A percentile compares a stretch with the other conserved stretches of the same genome.
phyloP scores from a whole-genome alignment of 2,329 filamentous ascomycete species.

The Domatiomyces globalis region DNA sequence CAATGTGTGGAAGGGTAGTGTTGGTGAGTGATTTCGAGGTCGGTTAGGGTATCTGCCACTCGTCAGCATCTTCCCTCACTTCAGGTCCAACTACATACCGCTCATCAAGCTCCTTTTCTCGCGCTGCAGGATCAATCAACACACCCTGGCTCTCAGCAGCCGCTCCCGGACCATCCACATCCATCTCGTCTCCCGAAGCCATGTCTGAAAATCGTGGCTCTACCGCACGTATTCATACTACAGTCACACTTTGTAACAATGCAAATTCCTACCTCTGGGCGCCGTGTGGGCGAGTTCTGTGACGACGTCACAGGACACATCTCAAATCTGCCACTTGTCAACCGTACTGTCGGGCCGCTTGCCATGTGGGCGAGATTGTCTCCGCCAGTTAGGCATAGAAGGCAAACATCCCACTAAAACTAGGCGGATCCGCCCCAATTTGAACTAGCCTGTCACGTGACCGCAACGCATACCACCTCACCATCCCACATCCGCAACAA shows the following conservation, averaged over 20 bases:
- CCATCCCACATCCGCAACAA: too few species aligned
- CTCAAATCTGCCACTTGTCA: too few species aligned
- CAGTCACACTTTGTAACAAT: neutral
- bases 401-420: too few species aligned
- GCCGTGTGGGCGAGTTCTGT: too few species aligned
- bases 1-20: constrained; percentile 68
- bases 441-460: too few species aligned
- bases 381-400: too few species aligned
- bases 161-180: constrained; percentile 28
- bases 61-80: neutral
- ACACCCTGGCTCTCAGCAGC: constrained; percentile 1
- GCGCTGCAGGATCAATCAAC: constrained; percentile 2
- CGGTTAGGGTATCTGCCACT: constrained; percentile 58
- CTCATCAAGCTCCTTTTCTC: constrained; percentile 35
- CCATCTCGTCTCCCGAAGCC: constrained; percentile 19
- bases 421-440: too few species aligned
- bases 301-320: too few species aligned
- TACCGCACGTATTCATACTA: neutral
- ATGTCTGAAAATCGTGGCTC: neutral
- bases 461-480: too few species aligned
- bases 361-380: too few species aligned
- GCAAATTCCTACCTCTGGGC: neutral
- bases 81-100: constrained; percentile 22
- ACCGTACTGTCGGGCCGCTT: too few species aligned
- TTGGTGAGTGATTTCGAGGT: constrained; percentile 65